A percentile compares a stretch with the other conserved stretches of the same genome.
Conservation (phyloP, 441 rosid species). For the Brassica balearica region DNA sequence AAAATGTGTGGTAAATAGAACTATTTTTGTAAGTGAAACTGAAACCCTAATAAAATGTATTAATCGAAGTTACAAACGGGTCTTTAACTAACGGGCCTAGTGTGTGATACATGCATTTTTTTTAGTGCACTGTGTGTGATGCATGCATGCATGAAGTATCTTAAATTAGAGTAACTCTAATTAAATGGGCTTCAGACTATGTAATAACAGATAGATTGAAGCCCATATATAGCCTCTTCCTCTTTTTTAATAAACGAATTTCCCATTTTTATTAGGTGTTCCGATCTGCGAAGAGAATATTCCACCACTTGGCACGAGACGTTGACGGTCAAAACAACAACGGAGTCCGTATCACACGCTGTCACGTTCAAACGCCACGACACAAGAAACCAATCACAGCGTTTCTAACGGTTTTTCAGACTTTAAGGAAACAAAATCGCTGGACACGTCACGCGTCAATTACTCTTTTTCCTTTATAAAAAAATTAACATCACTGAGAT, state of each 20-base stretch:
- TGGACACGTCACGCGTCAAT: conserved; percentile 45
- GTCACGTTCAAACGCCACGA: conserved; percentile 42
- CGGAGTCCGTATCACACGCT: conserved; percentile 45
- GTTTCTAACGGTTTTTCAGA: conserved; percentile 38
- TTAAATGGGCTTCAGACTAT: conserved; percentile 24
- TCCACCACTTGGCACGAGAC: conserved; percentile 40
- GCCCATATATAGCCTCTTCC: conserved; percentile 30
- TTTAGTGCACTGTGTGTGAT: too few relatives aligned
- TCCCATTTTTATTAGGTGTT: not conserved
- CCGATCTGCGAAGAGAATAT: conserved; percentile 30
- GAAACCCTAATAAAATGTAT: not conserved
- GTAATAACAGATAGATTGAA: not conserved
- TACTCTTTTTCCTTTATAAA: not conserved
- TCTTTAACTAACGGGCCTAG: conserved; percentile 5
- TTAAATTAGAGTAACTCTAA: not conserved
- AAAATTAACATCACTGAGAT: conserved; percentile 22
- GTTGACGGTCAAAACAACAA: conserved; percentile 46
- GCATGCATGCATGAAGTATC: not conserved
- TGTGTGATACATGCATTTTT: too few relatives aligned
- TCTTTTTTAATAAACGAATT: not conserved
- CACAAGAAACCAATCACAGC: conserved; percentile 32
- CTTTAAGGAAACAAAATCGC: conserved; percentile 48
- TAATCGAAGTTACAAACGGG: not conserved
- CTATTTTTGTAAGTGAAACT: not conserved
- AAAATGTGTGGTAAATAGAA: not conserved